Evolutionary conservation across 2,329 filamentous ascomycete genomes (phyloP).

Genomic region (Fusarium palustre): DNA sequence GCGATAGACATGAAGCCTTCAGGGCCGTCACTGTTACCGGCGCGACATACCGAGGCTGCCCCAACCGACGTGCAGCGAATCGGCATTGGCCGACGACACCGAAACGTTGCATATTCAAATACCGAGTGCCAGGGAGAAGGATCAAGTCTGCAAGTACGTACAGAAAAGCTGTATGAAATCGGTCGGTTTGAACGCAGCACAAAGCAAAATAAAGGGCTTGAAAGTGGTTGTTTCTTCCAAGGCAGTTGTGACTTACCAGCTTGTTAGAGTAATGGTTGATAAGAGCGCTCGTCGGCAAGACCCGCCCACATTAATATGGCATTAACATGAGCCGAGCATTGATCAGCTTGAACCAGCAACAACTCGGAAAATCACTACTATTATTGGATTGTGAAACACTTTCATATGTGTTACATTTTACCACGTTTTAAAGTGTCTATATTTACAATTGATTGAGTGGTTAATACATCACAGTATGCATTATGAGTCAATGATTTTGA

Average conservation of each 20-base stretch:
- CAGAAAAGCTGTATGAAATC: neutral
- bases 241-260: neutral
- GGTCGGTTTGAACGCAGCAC: neutral
- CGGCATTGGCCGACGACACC: slow-evolving; percentile 45
- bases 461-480: slow-evolving; percentile 37
- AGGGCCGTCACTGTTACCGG: slow-evolving; percentile 21
- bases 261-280: slow-evolving; percentile 36
- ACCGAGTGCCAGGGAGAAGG: neutral
- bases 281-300: slow-evolving; percentile 41
- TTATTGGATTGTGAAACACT: neutral
- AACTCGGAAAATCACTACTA: neutral
- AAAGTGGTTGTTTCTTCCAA: slow-evolving; percentile 2
- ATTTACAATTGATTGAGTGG: slow-evolving; percentile 49
- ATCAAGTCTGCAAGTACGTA: neutral
- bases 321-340: slow-evolving; percentile 26
- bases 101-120: slow-evolving; percentile 42
- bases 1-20: slow-evolving; percentile 11
- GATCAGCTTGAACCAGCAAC: slow-evolving; percentile 28
- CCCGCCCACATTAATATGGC: slow-evolving; percentile 32
- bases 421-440: neutral
- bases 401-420: neutral
- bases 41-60: slow-evolving; percentile 31
- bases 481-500: slow-evolving; percentile 41
- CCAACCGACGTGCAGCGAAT: slow-evolving; percentile 40
- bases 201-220: neutral